Base-by-base conservation (phyloP, 2,329 filamentous ascomycete genomes). In the Cercospora beticola region DNA sequence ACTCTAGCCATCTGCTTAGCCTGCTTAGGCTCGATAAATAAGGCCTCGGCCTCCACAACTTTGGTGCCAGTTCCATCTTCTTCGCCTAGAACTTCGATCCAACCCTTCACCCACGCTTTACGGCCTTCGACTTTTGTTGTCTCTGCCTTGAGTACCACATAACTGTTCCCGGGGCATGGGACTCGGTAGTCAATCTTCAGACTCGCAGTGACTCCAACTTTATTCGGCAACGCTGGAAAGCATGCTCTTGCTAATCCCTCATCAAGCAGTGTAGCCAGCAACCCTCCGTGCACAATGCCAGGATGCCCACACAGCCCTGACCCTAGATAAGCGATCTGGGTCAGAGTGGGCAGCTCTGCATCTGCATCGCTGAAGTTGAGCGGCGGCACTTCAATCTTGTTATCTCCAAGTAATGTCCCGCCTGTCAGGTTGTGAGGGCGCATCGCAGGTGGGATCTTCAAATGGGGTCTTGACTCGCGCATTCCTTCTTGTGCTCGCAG, bases 51-150 rank as follows among this genome's bases (percentile, higher is more conserved):
- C 81, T 96, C 92, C 7, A 91, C 93, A 68, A 97, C 79, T 59
- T 94, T 85, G 16, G 85, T 87, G 36, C 88, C 84, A 73, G 82
- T 83, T 28, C 85, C 82, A 14, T 85, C 74, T 8, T 73, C 75
- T 28, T 84, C 80, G 68, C 87, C 87, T 69, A 98, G 81, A 65
- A 92, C 90, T 85, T 97, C 93, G 75, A 98, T 89, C 74, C 88
- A 87, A 1, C 93, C 95, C 81, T 92, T 90, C 0, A 97, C 93
- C 93, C 93, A 97, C 12, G 93, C 94, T 83, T 98, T 98, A 70
- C 95, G 86, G 0, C 95, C 94, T 78, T 98, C 93, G 1, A 94
- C 91, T 82, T 91, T 94, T 9, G 87, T 89, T 21, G 94, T 97
- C 78, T 88, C 87, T 4, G 92, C 94, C 70, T 87, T 86, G 68